Evolutionary conservation across 2,329 filamentous ascomycete genomes (phyloP).

Genomic region (Aspergillus pseudoglaucus): DNA sequence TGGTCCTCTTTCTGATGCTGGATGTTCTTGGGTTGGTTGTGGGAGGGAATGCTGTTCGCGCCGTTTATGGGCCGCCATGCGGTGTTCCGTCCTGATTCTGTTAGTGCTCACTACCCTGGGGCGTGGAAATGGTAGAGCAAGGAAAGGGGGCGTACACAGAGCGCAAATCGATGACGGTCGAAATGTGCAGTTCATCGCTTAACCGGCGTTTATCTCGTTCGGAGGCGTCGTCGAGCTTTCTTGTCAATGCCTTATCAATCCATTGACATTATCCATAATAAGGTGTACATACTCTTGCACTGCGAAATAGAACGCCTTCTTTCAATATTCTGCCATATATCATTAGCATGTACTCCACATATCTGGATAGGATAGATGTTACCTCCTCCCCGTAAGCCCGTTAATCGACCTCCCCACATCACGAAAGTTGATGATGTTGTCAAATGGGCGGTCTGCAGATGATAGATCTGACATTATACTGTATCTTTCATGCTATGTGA

Average conservation of each 20-base stretch:
- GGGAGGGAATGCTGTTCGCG: constrained; percentile 34
- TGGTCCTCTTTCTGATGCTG: no score
- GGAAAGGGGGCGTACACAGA: no score
- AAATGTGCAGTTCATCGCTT: constrained; percentile 55
- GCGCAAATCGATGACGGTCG: constrained; percentile 70
- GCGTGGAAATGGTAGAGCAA: no score
- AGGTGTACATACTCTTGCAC: constrained; percentile 53
- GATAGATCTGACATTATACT: constrained; percentile 25
- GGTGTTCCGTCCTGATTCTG: constrained; percentile 70
- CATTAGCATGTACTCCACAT: not conserved
- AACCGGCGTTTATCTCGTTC: constrained; percentile 56
- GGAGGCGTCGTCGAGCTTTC: constrained; percentile 61
- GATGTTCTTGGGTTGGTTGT: constrained; percentile 21
- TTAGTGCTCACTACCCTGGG: no score
- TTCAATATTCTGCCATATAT: constrained; percentile 36
- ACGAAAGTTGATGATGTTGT: constrained; percentile 66
- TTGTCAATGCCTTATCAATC: not conserved
- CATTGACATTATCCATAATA: constrained; percentile 42
- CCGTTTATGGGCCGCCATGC: constrained; percentile 59
- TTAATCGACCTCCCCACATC: constrained; percentile 68
- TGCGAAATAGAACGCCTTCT: constrained; percentile 62
- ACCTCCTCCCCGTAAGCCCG: constrained; percentile 50
- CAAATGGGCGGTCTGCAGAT: constrained; percentile 37
- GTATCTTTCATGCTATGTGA: not conserved
- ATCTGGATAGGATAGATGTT: constrained; percentile 6